Evolutionary conservation across 1,284 basidiomycete genomes (phyloP).

Genomic region (Trichosporon faecale): DNA sequence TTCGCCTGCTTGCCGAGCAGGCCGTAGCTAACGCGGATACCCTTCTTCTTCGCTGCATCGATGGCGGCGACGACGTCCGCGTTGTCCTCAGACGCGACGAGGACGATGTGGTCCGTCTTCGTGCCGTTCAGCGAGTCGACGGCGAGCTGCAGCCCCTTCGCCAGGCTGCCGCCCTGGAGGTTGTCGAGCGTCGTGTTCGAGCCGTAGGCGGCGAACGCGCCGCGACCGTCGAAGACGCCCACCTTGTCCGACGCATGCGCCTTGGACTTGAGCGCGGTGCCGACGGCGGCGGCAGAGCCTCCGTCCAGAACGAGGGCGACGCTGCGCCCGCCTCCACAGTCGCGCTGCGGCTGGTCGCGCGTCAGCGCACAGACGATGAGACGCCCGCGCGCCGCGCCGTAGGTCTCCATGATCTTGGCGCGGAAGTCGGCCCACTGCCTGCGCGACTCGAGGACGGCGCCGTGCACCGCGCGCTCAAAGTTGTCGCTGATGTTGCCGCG

Average conservation of each 20-base stretch:
- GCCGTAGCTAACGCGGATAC: slow-evolving; percentile 2
- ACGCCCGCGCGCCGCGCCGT: neutral
- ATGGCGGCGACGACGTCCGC: neutral
- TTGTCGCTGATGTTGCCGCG: slow-evolving; percentile 9
- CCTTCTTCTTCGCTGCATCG: neutral
- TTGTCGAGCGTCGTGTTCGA: neutral
- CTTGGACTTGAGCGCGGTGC: neutral
- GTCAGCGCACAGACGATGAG: slow-evolving; percentile 14
- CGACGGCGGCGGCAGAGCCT: neutral
- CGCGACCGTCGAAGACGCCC: neutral
- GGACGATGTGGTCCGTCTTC: slow-evolving; percentile 3
- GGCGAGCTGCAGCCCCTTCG: neutral
- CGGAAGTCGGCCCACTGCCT: slow-evolving; percentile 18
- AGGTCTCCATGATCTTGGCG: neutral
- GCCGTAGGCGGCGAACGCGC: neutral
- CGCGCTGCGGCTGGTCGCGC: slow-evolving; percentile 13
- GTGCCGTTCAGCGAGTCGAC: slow-evolving; percentile 9
- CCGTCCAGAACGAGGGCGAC: slow-evolving; percentile 2
- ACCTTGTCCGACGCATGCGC: neutral
- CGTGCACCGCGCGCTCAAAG: slow-evolving; percentile 13
- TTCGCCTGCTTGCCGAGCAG: neutral
- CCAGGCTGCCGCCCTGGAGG: neutral
- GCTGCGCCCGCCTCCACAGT: slow-evolving; percentile 2
- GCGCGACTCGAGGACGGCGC: slow-evolving; percentile 14
- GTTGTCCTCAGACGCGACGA: neutral